phyloP scores from a whole-genome alignment of 2,329 filamentous ascomycete species.

The Monilinia fructicola region DNA sequence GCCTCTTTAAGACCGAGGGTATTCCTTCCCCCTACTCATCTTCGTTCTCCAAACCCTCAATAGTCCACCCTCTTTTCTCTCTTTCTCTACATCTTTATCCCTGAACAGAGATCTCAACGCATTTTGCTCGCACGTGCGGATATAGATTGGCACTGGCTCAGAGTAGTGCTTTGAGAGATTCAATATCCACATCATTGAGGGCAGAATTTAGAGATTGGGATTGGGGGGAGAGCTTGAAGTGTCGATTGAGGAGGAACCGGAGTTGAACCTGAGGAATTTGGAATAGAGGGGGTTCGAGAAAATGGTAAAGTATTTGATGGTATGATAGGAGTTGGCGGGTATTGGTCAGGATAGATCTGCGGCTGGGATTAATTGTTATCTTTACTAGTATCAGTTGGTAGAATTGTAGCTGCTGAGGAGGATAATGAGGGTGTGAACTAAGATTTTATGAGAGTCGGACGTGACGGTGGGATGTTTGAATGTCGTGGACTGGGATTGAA shows the following conservation, averaged over 20 bases:
- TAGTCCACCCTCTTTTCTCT: background rate
- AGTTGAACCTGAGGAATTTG: background rate
- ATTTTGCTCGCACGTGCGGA: slow-evolving; percentile 1
- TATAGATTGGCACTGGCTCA: slow-evolving; percentile 4
- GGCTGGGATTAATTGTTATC: background rate
- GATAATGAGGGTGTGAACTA: background rate
- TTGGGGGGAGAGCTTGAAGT: background rate
- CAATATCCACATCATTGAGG: background rate
- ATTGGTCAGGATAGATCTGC: background rate
- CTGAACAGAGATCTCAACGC: background rate
- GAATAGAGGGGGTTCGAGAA: background rate
- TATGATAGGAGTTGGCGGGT: background rate
- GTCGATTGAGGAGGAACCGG: background rate
- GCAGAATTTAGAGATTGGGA: slow-evolving; percentile 3
- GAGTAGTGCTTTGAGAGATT: slow-evolving; percentile 2
- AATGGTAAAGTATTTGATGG: background rate
- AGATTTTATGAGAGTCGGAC: background rate
- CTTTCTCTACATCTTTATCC: slow-evolving; percentile 12
- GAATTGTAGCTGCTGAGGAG: background rate
- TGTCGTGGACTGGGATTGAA: background rate
- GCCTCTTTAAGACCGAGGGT: background rate
- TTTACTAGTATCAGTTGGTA: background rate
- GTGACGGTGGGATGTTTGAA: background rate
- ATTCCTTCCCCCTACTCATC: background rate
- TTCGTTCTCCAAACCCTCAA: background rate